Conservation (phyloP, 768 basidiomycete species). For the Kwoniella shandongensis region DNA sequence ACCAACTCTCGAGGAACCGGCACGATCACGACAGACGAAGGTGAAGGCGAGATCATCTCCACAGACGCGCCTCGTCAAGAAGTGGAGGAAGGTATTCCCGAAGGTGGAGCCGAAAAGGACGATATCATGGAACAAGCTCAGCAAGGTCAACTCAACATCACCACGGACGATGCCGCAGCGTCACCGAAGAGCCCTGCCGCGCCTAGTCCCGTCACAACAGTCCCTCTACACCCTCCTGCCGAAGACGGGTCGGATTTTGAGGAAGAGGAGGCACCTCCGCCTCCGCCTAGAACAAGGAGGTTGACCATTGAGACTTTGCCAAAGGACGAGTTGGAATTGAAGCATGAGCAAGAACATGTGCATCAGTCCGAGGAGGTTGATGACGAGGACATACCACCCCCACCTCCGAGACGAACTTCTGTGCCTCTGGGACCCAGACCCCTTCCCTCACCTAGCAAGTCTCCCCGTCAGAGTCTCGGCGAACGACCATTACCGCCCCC, state of each 20-base stretch:
- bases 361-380: constrained; percentile 29
- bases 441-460: constrained; percentile 20
- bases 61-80: constrained; percentile 18
- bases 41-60: constrained; percentile 25
- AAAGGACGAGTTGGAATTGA: constrained; percentile 50
- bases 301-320: constrained; percentile 25
- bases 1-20: constrained; percentile 18
- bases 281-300: constrained; percentile 20
- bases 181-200: constrained; percentile 1
- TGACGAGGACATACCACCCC: constrained; percentile 34
- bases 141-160: constrained; percentile 18
- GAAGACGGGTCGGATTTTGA: constrained; percentile 8
- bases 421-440: constrained; percentile 30
- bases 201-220: constrained; percentile 23
- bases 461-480: neutral
- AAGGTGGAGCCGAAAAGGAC: constrained; percentile 36
- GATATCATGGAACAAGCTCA: constrained; percentile 30
- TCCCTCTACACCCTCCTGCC: constrained; percentile 42
- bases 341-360: constrained; percentile 40
- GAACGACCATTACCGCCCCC: constrained; percentile 27
- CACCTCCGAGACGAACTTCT: constrained; percentile 23
- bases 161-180: constrained; percentile 1
- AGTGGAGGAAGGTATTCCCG: constrained; percentile 31
- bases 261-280: constrained; percentile 26
- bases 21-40: constrained; percentile 3